phyloP scores from a whole-genome alignment of 2,329 filamentous ascomycete species.

The Pestalotiopsis sp. region DNA sequence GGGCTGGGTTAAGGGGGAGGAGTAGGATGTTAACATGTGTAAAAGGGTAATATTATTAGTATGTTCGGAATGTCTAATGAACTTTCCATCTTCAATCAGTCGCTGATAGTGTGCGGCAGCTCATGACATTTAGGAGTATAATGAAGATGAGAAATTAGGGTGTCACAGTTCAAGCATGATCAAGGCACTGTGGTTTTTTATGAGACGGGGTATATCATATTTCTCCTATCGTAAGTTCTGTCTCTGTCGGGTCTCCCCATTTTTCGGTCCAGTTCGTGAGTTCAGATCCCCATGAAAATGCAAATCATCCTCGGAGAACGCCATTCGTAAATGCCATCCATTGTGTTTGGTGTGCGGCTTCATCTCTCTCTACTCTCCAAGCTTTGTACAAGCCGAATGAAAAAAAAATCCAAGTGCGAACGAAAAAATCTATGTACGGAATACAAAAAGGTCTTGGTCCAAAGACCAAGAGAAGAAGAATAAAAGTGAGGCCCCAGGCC shows the following conservation, averaged over 20 bases:
- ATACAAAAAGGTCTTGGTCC: background rate
- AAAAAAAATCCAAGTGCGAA: background rate
- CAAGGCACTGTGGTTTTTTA: background rate
- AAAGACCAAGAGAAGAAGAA: background rate
- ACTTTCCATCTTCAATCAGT: background rate
- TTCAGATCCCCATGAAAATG: background rate
- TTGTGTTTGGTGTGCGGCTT: background rate
- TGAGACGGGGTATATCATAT: background rate
- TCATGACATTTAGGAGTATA: slow-evolving; percentile 21
- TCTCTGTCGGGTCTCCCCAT: no score
- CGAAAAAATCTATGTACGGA: background rate
- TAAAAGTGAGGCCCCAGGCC: background rate
- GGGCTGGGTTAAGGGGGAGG: slow-evolving; percentile 49
- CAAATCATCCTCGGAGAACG: background rate
- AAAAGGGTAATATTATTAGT: background rate
- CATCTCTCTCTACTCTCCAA: background rate
- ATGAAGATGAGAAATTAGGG: slow-evolving; percentile 23
- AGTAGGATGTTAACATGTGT: slow-evolving; percentile 4
- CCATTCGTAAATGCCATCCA: slow-evolving; percentile 3
- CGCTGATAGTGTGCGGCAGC: no score
- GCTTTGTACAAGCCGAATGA: background rate
- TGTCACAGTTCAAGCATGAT: background rate
- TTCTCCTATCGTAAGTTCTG: background rate
- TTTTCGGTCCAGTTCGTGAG: background rate
- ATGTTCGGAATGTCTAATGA: background rate